Evolutionary conservation across 768 basidiomycete genomes (phyloP).

Genomic region (Tylopilus intermedius): DNA sequence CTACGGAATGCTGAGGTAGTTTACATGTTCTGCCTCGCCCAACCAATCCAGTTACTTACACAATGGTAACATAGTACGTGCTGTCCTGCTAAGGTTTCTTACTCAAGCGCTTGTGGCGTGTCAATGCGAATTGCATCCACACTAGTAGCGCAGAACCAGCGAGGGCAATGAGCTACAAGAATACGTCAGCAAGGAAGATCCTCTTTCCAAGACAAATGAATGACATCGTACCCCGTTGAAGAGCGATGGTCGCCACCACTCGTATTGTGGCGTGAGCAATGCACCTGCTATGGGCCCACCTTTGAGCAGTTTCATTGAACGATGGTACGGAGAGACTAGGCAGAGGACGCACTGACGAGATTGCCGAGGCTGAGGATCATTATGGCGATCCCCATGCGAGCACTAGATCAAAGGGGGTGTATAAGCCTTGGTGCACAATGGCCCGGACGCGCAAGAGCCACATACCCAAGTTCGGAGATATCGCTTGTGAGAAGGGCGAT

Average conservation of each 20-base stretch:
- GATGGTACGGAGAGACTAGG: background rate
- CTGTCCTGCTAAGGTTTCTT: background rate
- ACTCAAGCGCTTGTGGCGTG: background rate
- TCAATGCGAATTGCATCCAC: conserved; percentile 7
- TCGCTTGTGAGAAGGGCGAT: conserved; percentile 40
- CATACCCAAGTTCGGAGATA: conserved; percentile 49
- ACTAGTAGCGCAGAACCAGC: conserved; percentile 1
- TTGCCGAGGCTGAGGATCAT: conserved; percentile 11
- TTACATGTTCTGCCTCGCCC: no score
- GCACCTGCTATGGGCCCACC: conserved; percentile 56
- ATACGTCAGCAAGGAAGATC: background rate
- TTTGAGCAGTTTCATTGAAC: conserved; percentile 3
- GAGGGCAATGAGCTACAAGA: conserved; percentile 4
- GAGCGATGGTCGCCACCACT: conserved; percentile 53
- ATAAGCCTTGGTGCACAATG: background rate
- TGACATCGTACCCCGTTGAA: conserved; percentile 39
- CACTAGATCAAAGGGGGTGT: background rate
- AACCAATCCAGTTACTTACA: no score
- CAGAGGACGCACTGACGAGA: conserved; percentile 19
- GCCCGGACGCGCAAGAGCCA: background rate
- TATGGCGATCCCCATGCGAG: background rate
- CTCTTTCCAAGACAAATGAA: background rate
- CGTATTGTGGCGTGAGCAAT: conserved; percentile 43
- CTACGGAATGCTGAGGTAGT: no score
- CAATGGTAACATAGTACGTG: no score